These are phyloP conservation scores for Geranomyces variabilis DNA, from an alignment of 192 early-diverging fungal genomes.

Conservation along the genomic window DNA sequence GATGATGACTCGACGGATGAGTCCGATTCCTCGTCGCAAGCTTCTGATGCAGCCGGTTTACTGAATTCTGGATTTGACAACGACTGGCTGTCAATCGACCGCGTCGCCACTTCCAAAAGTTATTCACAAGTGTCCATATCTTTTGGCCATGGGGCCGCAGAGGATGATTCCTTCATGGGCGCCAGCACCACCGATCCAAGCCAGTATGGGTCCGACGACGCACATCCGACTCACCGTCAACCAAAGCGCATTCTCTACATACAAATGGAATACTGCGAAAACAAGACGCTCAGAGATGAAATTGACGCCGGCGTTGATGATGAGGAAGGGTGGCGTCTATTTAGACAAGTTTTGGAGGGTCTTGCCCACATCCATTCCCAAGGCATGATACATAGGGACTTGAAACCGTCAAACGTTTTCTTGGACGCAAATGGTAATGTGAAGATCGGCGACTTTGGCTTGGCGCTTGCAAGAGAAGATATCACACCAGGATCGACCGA, in stretches of 20 bases:
- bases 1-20: slow-evolving; percentile 39
- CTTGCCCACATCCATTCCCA: slow-evolving; percentile 86
- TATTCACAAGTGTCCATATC: slow-evolving; percentile 23
- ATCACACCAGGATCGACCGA: not conserved
- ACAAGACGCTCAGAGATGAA: slow-evolving; percentile 83
- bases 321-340: slow-evolving; percentile 81
- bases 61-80: slow-evolving; percentile 37
- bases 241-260: slow-evolving; percentile 70
- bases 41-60: slow-evolving; percentile 35
- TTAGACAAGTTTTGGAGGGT: slow-evolving; percentile 90
- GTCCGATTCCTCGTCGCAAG: slow-evolving; percentile 12
- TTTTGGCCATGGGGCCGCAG: slow-evolving; percentile 39
- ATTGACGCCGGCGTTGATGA: slow-evolving; percentile 77
- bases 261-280: slow-evolving; percentile 99
- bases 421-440: slow-evolving; percentile 49
- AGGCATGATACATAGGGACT: slow-evolving; percentile 83
- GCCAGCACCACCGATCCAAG: not conserved
- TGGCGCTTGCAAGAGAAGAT: slow-evolving; percentile 58
- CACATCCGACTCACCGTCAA: not conserved
- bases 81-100: slow-evolving; percentile 37
- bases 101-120: not conserved
- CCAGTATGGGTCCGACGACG: not conserved
- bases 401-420: slow-evolving; percentile 76
- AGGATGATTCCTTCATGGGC: not conserved
- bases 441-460: slow-evolving; percentile 78